Evolutionary conservation across 2,329 filamentous ascomycete genomes (phyloP).

Genomic region (Pestalotiopsis sp.): DNA sequence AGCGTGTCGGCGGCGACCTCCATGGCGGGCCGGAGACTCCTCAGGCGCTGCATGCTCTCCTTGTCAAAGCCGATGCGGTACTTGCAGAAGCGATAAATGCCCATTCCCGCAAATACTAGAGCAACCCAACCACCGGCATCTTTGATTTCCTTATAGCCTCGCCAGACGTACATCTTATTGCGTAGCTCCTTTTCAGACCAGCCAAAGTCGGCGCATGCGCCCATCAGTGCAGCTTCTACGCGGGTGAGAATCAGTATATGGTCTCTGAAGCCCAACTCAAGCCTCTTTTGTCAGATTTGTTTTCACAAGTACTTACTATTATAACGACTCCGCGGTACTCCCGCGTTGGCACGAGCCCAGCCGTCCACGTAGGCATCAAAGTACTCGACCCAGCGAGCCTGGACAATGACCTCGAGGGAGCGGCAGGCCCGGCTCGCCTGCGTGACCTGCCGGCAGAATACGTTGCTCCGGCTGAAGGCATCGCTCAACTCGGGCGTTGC

Average conservation of each 20-base stretch:
- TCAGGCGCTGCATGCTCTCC: conserved; percentile 50
- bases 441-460: conserved; percentile 34
- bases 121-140: conserved; percentile 57
- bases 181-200: conserved; percentile 61
- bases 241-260: background rate
- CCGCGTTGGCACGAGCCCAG: conserved; percentile 39
- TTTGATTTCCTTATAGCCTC: conserved; percentile 61
- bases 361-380: conserved; percentile 53
- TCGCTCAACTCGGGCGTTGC: conserved; percentile 7
- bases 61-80: conserved; percentile 56
- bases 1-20: conserved; percentile 56
- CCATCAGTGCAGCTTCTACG: conserved; percentile 46
- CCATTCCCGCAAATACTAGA: conserved; percentile 59
- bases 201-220: conserved; percentile 54
- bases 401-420: conserved; percentile 61
- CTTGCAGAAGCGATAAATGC: conserved; percentile 63
- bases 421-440: conserved; percentile 53
- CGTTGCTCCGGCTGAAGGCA: conserved; percentile 33
- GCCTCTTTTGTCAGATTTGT: background rate
- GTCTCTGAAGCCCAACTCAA: background rate
- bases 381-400: conserved; percentile 58
- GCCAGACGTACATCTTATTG: conserved; percentile 54
- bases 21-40: conserved; percentile 46
- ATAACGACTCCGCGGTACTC: conserved; percentile 47
- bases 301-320: conserved; percentile 34